Evolutionary conservation across 805 yeast species (phyloP), one percentile per base, ranked within the genome.

Genomic region (Lipomyces kockii): DNA sequence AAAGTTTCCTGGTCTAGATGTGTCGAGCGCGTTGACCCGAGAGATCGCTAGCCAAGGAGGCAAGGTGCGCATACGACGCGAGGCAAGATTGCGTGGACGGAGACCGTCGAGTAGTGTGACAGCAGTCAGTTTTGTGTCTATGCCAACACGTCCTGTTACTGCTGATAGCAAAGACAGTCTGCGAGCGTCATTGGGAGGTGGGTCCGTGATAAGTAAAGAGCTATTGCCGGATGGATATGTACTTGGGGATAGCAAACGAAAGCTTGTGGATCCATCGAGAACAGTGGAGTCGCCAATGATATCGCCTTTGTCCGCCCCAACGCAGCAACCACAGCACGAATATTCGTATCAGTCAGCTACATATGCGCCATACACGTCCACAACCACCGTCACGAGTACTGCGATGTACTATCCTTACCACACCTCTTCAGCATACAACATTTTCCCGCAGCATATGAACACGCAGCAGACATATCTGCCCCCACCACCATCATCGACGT

Each of bases 1-100:
- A 66, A 69, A 72, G 52, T 78, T 78, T 63, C 80, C 80, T 12
- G 80, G 80, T 8, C 72, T 78, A 27, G 73, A 70, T 58, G 74
- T 74, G 17, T 74, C 78, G 25, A 69, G 75, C 14, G 76, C 75
- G 59, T 65, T 78, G 34, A 76, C 76, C 20, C 69, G 76, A 20
- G 76, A 76, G 54, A 73, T 76, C 25, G 78, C 78, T 3, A 64
- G 74, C 39, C 76, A 73, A 53, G 78, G 78, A 17, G 72, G 75
- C 46, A 71, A 72, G 49, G 78, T 76, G 25, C 69, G 78, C 17
- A 74, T 76, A 17, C 67, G 78, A 35, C 68, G 75, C 35, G 78
- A 75, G 80, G 68, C 72, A 3, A 49, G 67, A 20, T 25, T 58
- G 60, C 56, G 62, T 25, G 55, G 55, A 52, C 55, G 55, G 55